Percentiles rank a stretch among this genome's conserved stretches.
These are phyloP conservation scores for Apodospora peruviana DNA, from an alignment of 495 filamentous ascomycete genomes.

Conservation along the genomic window DNA sequence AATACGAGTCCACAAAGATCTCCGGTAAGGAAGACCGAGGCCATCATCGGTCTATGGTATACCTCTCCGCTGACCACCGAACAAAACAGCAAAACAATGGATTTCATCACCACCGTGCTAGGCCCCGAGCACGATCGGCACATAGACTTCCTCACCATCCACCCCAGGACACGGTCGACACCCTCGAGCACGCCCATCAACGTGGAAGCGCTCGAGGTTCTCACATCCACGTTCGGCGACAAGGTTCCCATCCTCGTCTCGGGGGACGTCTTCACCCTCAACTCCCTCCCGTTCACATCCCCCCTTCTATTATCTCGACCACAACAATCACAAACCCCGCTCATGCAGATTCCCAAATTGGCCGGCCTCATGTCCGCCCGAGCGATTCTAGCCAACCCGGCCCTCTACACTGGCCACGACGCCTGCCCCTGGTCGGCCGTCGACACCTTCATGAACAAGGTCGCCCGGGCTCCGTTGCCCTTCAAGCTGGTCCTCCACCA, in stretches of 20 bases:
- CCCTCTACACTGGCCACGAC: constrained; percentile 50
- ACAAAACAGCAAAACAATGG: constrained; percentile 38
- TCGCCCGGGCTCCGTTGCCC: constrained; percentile 48
- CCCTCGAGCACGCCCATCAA: constrained; percentile 52
- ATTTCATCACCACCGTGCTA: constrained; percentile 46
- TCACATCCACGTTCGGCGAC: constrained; percentile 40
- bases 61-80: too few relatives aligned
- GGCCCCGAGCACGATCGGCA: constrained; percentile 36
- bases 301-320: constrained; percentile 19
- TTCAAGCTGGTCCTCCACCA: constrained; percentile 58
- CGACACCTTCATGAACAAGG: constrained; percentile 50
- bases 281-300: constrained; percentile 38
- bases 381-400: constrained; percentile 57
- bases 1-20: constrained; percentile 57
- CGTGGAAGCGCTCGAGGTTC: constrained; percentile 50
- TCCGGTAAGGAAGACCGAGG: constrained; percentile 28
- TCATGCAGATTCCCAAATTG: constrained; percentile 28
- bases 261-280: constrained; percentile 54
- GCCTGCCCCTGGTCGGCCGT: constrained; percentile 56
- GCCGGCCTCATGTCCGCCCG: constrained; percentile 60
- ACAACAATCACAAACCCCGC: constrained; percentile 16
- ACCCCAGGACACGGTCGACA: constrained; percentile 52
- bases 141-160: constrained; percentile 59
- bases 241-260: constrained; percentile 54
- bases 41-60: too few relatives aligned